Conservation (phyloP, 2,329 filamentous ascomycete species). For the Colletotrichum siamense region DNA sequence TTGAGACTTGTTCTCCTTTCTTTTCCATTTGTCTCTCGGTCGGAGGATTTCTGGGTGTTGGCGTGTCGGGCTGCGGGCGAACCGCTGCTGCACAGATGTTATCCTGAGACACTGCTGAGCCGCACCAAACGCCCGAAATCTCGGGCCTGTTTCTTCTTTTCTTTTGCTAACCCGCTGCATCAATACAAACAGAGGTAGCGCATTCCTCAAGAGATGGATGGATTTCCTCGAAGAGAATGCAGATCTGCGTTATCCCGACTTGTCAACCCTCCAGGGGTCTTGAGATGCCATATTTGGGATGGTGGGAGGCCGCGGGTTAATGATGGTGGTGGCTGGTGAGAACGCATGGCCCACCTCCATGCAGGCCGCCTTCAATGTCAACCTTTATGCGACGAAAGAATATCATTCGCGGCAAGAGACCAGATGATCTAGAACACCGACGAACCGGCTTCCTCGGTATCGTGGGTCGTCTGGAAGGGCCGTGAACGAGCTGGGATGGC, state of each 20-base stretch:
- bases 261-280: slow-evolving; percentile 42
- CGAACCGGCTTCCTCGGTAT: slow-evolving; percentile 11
- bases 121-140: slow-evolving; percentile 3
- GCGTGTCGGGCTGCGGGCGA: neutral
- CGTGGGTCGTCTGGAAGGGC: neutral
- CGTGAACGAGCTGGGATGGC: slow-evolving; percentile 11
- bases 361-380: neutral
- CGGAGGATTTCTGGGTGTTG: neutral
- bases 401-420: neutral
- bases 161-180: slow-evolving; percentile 17
- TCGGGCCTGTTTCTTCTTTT: slow-evolving; percentile 16
- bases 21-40: neutral
- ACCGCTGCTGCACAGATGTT: slow-evolving; percentile 5
- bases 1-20: slow-evolving; percentile 18
- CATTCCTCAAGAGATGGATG: slow-evolving; percentile 92
- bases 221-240: slow-evolving; percentile 86
- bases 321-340: neutral
- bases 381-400: slow-evolving; percentile 6
- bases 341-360: neutral
- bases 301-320: neutral
- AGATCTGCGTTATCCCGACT: slow-evolving; percentile 86
- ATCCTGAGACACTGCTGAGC: slow-evolving; percentile 13
- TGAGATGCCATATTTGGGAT: slow-evolving; percentile 4
- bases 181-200: slow-evolving; percentile 69
- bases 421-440: slow-evolving; percentile 14